These are phyloP conservation scores for Berkeleyomyces basicola DNA, from an alignment of 2,329 filamentous ascomycete species.

Conservation along the genomic window DNA sequence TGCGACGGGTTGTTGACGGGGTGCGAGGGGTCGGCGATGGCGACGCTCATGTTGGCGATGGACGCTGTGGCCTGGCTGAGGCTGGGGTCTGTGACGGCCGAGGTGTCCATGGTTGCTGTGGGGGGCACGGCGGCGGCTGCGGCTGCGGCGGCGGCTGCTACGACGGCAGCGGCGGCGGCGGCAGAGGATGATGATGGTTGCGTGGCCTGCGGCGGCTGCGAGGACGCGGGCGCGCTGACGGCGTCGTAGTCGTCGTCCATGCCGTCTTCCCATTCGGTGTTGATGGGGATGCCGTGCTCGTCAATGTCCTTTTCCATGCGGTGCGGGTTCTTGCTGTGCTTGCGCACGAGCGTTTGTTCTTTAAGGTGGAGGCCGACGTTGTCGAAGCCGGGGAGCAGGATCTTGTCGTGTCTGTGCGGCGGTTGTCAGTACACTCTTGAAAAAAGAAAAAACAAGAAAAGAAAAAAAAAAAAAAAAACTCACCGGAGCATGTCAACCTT, in stretches of 20 bases:
- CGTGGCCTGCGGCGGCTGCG: neutral
- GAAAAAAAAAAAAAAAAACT: conserved; percentile 13
- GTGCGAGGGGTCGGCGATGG: conserved; percentile 3
- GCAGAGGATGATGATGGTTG: neutral
- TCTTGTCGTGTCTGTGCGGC: conserved; percentile 22
- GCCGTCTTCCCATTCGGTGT: conserved; percentile 19
- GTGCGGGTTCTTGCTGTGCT: conserved; percentile 31
- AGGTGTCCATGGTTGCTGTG: conserved; percentile 4
- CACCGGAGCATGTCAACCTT: conserved; percentile 36
- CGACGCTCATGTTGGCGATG: conserved; percentile 4
- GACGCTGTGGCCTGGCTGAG: conserved; percentile 7
- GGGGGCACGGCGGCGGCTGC: neutral
- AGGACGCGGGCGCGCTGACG: neutral
- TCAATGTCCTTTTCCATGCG: conserved; percentile 32
- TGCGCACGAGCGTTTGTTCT: conserved; percentile 27
- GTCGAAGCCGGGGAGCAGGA: conserved; percentile 34
- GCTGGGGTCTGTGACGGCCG: conserved; percentile 9
- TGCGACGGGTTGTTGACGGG: conserved; percentile 2
- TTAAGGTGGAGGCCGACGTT: conserved; percentile 33
- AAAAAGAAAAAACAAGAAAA: neutral
- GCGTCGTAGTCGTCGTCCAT: conserved; percentile 13
- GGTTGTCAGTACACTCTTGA: neutral
- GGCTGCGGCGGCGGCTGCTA: neutral
- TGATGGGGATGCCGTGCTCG: conserved; percentile 22
- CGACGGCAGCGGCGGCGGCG: neutral